Evolutionary conservation across 1,139 yeast genomes (phyloP).

Genomic region (Yamadazyma trypodendri): DNA sequence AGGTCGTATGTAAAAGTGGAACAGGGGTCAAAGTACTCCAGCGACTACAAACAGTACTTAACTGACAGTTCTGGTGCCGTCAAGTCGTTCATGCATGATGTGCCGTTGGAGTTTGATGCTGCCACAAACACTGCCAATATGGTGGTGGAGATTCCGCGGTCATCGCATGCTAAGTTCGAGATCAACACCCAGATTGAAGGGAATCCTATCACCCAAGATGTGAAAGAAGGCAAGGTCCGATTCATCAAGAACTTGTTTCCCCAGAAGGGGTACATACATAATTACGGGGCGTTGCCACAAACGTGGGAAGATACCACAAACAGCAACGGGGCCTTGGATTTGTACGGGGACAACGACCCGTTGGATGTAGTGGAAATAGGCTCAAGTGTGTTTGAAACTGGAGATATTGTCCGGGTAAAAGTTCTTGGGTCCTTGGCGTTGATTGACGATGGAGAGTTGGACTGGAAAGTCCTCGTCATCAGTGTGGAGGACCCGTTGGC

Average conservation of each 20-base stretch:
- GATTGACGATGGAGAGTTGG: conserved; percentile 90
- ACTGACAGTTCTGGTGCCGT: conserved; percentile 65
- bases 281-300: conserved; percentile 93
- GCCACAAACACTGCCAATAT: conserved; percentile 71
- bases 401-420: conserved; percentile 78
- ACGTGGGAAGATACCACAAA: conserved; percentile 90
- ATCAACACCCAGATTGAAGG: conserved; percentile 64
- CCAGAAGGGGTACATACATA: conserved; percentile 85
- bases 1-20: conserved; percentile 12
- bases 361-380: conserved; percentile 91
- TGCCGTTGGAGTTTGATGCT: conserved; percentile 65
- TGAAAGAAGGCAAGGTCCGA: conserved; percentile 79
- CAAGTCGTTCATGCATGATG: conserved; percentile 74
- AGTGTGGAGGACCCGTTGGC: conserved; percentile 77
- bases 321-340: conserved; percentile 63
- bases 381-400: conserved; percentile 64
- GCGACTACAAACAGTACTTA: conserved; percentile 31
- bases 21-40: conserved; percentile 37
- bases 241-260: conserved; percentile 89
- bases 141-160: conserved; percentile 88
- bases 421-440: conserved; percentile 85
- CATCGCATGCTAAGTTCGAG: conserved; percentile 90
- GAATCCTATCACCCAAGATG: conserved; percentile 85
- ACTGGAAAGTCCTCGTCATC: conserved; percentile 86
- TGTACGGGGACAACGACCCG: conserved; percentile 87